Percentiles rank a stretch among this genome's conserved stretches.
Evolutionary conservation across 768 basidiomycete genomes (phyloP).

Genomic region (Boletales sp.): DNA sequence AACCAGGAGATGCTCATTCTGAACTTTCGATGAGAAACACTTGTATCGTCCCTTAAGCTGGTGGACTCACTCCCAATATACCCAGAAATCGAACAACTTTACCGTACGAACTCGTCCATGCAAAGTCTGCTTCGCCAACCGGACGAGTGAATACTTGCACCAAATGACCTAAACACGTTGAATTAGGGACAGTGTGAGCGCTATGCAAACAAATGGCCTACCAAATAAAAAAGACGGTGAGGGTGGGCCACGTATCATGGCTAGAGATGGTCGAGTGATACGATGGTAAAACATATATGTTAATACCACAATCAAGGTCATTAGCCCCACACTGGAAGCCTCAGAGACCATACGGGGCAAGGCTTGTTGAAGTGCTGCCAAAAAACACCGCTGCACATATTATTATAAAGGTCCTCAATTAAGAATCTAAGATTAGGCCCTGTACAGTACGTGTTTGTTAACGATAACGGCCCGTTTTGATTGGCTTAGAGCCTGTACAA

Average conservation of each 20-base stretch:
- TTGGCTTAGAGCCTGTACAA: no score
- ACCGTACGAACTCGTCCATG: constrained; percentile 28
- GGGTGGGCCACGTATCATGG: neutral
- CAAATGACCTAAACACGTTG: constrained; percentile 18
- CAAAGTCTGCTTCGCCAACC: constrained; percentile 26
- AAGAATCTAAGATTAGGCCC: no score
- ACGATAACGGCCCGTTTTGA: no score
- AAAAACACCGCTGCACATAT: no score
- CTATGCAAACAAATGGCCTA: neutral
- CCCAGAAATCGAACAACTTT: constrained; percentile 22
- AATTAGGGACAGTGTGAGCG: no score
- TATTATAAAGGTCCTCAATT: no score
- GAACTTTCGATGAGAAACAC: constrained; percentile 8
- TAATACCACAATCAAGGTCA: neutral
- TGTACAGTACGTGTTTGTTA: no score
- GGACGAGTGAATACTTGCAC: constrained; percentile 10
- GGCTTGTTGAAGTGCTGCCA: no score
- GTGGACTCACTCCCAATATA: constrained; percentile 17
- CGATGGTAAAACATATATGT: neutral
- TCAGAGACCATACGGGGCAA: no score
- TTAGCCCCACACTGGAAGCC: neutral
- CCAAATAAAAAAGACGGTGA: neutral
- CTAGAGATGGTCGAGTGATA: neutral
- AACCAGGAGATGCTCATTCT: constrained; percentile 46
- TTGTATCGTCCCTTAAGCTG: neutral